A percentile compares a stretch with the other conserved stretches of the same genome.
These are phyloP conservation scores for Funneliformis geosporum DNA, from an alignment of 192 early-diverging fungal species.

Conservation along the genomic window DNA sequence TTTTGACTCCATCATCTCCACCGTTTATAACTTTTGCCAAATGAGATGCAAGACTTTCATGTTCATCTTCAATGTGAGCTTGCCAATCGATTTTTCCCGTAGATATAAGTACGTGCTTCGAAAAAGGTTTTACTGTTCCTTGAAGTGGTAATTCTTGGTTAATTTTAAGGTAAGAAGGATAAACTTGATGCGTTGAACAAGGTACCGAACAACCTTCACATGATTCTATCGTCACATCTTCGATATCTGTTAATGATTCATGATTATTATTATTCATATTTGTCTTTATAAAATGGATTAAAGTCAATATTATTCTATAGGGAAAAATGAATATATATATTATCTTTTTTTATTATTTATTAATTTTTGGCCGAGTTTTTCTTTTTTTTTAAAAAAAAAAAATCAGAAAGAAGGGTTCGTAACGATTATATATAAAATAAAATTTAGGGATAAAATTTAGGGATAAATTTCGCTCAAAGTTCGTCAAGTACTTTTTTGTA, in stretches of 20 bases:
- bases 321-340: too few species aligned
- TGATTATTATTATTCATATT: too few species aligned
- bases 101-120: constrained; percentile 58
- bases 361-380: too few species aligned
- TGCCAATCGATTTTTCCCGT: constrained; percentile 56
- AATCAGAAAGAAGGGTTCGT: too few species aligned
- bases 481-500: too few species aligned
- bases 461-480: too few species aligned
- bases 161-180: constrained; percentile 55
- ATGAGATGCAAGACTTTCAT: constrained; percentile 44
- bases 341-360: too few species aligned
- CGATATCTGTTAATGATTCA: not conserved
- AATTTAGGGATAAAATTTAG: too few species aligned
- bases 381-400: too few species aligned
- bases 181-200: constrained; percentile 47
- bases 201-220: constrained; percentile 49
- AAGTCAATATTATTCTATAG: too few species aligned
- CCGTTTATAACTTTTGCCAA: constrained; percentile 40
- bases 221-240: constrained; percentile 37
- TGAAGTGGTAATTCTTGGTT: constrained; percentile 45
- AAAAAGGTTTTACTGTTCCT: constrained; percentile 54
- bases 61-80: constrained; percentile 52
- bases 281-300: too few species aligned
- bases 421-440: too few species aligned
- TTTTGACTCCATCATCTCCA: not conserved